A percentile compares a stretch with the other conserved stretches of the same genome.
These are phyloP conservation scores for Ogataea pini DNA, from an alignment of 805 yeast species.

Conservation along the genomic window DNA sequence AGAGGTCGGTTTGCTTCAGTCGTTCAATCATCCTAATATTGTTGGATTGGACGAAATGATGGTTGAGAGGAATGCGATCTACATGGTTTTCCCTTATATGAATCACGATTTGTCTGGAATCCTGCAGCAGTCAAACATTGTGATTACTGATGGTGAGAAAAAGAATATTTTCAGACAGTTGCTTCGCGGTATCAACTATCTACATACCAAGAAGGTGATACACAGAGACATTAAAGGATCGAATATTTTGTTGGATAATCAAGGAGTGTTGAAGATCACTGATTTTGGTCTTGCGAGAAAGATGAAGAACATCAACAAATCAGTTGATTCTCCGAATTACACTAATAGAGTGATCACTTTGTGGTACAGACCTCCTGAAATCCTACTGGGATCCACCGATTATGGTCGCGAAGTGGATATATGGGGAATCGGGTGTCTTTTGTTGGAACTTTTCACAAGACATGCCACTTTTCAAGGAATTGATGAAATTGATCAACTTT, in stretches of 20 bases:
- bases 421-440: slow-evolving; percentile 95
- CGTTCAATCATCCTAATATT: slow-evolving; percentile 78
- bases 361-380: slow-evolving; percentile 98
- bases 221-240: slow-evolving; percentile 86
- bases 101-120: slow-evolving; percentile 93
- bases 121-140: slow-evolving; percentile 70
- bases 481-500: slow-evolving; percentile 84
- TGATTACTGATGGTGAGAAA: slow-evolving; percentile 60
- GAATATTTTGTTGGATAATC: slow-evolving; percentile 63
- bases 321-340: slow-evolving; percentile 68
- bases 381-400: slow-evolving; percentile 84
- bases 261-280: slow-evolving; percentile 68
- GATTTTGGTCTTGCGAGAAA: slow-evolving; percentile 83
- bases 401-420: slow-evolving; percentile 91
- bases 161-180: slow-evolving; percentile 68
- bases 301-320: slow-evolving; percentile 55
- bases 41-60: slow-evolving; percentile 86
- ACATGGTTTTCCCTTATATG: slow-evolving; percentile 91
- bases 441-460: slow-evolving; percentile 76
- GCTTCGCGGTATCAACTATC: slow-evolving; percentile 65
- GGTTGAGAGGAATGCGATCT: slow-evolving; percentile 73
- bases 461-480: slow-evolving; percentile 82
- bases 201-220: slow-evolving; percentile 67
- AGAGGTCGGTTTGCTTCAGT: slow-evolving; percentile 83
- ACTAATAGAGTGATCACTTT: slow-evolving; percentile 94